Evolutionary conservation across 2,329 filamentous ascomycete genomes (phyloP).

Genomic region (Fonsecaea pugnacius): DNA sequence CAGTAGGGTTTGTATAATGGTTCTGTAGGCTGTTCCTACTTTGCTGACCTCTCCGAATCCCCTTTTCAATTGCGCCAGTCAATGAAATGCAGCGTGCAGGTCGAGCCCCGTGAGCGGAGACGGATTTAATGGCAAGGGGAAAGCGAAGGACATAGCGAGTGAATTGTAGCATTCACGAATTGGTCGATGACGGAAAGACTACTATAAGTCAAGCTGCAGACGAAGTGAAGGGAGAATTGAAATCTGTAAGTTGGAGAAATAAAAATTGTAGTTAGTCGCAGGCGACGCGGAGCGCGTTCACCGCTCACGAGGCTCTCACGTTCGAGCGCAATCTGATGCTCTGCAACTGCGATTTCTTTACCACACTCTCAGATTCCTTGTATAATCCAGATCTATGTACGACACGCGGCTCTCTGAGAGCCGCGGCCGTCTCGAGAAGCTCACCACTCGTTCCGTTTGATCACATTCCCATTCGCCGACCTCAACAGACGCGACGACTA

Average conservation of each 20-base stretch:
- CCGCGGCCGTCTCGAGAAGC: not conserved
- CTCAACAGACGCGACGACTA: not conserved
- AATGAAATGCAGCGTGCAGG: slow-evolving; percentile 59
- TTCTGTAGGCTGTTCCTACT: slow-evolving; percentile 17
- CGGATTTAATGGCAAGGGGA: slow-evolving; percentile 18
- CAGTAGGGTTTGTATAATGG: slow-evolving; percentile 9
- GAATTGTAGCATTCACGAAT: slow-evolving; percentile 27
- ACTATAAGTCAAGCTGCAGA: not conserved
- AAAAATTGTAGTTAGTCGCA: not conserved
- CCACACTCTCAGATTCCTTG: not conserved
- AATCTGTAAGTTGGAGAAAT: not conserved
- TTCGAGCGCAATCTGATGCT: not conserved
- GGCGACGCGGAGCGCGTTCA: not conserved
- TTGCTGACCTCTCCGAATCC: slow-evolving; percentile 56
- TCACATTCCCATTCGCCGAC: not conserved
- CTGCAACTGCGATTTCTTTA: not conserved
- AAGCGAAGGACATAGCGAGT: slow-evolving; percentile 28
- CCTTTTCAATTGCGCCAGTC: slow-evolving; percentile 70
- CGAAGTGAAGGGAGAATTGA: not conserved
- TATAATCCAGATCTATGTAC: not conserved
- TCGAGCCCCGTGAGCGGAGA: not conserved
- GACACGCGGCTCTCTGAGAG: not conserved
- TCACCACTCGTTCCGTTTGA: not conserved
- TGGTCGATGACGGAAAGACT: not conserved
- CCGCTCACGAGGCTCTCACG: not conserved